Base-by-base conservation (phyloP, 1,284 basidiomycete genomes). In the Rhodotorula sp. region DNA sequence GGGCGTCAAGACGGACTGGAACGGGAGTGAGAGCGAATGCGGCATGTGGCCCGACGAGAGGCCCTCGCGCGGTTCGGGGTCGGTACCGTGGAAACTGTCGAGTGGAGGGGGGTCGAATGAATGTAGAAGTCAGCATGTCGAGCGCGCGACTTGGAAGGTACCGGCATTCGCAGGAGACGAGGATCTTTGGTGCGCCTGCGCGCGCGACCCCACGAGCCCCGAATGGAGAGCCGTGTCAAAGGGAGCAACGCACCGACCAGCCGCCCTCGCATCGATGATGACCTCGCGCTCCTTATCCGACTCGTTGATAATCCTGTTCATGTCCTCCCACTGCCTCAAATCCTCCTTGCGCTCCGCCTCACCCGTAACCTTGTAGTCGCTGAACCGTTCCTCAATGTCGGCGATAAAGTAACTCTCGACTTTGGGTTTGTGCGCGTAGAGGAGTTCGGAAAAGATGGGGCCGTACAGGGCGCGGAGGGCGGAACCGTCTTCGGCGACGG, bases 11-110 rank as follows among this genome's bases (percentile, higher is more conserved):
- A 99, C 90, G 18, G 83, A 75, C 68, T 85, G 87, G 83, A 97
- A 98, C 3, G 95, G 92, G 23, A 98, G 84, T 0, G 92, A 91
- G 76, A 88, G 84, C 0, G 94, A 91, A 80, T 89, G 82, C 0
- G 95, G 95, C 71, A 99, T 95, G 81, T 99, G 97, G 0, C 97
- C 97, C 0, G 91, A 92, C 15, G 91, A 86, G 62, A 99, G 84
- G 14, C 89, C 90, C 2, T 91, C 86, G 26, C 95, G 87, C 7
- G 97, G 97, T 81, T 99, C 97, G 12, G 93, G 90, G 60, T 89
- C 89, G 43, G 84, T 85, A 34, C 95, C 95, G 50, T 79, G 74
- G 71, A 80, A 82, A 47, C 78, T 78, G 69, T 8, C 38, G 38
- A 38, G 38, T 38, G 7, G 23, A 4, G 34, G 52, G n/a, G 2